A percentile compares a stretch with the other conserved stretches of the same genome.
phyloP scores from a whole-genome alignment of 192 early-diverging fungal species.

The Backusella luteola region DNA sequence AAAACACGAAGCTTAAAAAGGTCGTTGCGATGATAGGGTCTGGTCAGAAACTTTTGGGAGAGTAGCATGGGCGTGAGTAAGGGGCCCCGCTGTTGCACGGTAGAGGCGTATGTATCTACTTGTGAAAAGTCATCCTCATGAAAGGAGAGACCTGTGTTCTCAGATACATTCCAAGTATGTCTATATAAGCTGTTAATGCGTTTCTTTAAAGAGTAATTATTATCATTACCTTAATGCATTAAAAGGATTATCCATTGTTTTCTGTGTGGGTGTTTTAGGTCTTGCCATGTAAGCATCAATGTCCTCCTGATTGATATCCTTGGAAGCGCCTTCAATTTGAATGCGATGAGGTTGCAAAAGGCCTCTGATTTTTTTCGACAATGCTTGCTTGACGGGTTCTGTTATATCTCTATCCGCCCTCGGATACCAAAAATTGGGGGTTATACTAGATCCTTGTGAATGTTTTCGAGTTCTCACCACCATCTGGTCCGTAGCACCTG shows the following conservation, averaged over 20 bases:
- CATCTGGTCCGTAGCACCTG: background rate
- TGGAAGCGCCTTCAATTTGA: conserved; percentile 19
- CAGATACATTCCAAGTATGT: background rate
- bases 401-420: conserved; percentile 15
- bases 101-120: conserved; percentile 65
- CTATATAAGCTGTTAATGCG: background rate
- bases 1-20: conserved; percentile 59
- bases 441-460: background rate
- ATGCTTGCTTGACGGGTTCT: conserved; percentile 5
- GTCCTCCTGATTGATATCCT: conserved; percentile 12
- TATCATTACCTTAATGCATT: conserved; percentile 25
- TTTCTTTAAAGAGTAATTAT: too few species aligned
- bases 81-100: conserved; percentile 57
- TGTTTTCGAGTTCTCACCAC: background rate
- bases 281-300: conserved; percentile 16
- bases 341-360: conserved; percentile 23
- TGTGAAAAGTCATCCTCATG: conserved; percentile 48
- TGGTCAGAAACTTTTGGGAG: conserved; percentile 61
- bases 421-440: conserved; percentile 34
- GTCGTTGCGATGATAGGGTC: conserved; percentile 59
- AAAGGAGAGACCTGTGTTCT: background rate
- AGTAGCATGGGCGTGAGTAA: conserved; percentile 60
- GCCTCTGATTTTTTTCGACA: conserved; percentile 19
- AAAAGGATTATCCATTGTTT: conserved; percentile 20
- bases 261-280: conserved; percentile 11